phyloP scores from a whole-genome alignment of 2,329 filamentous ascomycete genomes.

The Leptographium galeiforme region DNA sequence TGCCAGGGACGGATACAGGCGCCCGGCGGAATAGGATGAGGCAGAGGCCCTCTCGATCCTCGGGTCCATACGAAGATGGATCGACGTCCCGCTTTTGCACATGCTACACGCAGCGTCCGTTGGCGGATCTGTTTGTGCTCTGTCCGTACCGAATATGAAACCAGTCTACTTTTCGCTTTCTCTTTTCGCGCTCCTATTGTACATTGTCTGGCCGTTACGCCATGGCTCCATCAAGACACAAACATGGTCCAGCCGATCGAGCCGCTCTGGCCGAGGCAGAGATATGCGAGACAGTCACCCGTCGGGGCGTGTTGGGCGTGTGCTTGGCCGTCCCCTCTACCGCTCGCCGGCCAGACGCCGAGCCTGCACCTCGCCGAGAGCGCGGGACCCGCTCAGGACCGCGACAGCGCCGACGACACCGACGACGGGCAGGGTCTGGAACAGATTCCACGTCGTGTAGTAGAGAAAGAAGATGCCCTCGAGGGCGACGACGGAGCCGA shows the following conservation, averaged over 20 bases:
- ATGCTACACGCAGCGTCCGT: no score
- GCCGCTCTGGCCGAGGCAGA: no score
- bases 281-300: no score
- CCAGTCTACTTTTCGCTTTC: not conserved
- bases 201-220: not conserved
- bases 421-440: conserved; percentile 70
- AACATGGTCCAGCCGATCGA: no score
- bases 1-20: no score
- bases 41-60: no score
- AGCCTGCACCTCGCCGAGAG: conserved; percentile 83
- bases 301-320: not conserved
- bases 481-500: conserved; percentile 74
- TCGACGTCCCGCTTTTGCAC: no score
- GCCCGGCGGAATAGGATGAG: no score
- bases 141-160: no score
- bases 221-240: not conserved
- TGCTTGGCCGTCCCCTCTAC: conserved; percentile 17
- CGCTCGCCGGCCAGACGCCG: conserved; percentile 65
- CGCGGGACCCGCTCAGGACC: conserved; percentile 78
- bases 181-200: not conserved
- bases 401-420: conserved; percentile 54
- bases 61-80: no score
- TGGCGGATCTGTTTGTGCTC: no score
- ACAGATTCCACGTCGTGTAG: conserved; percentile 83
- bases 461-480: conserved; percentile 92